Evolutionary conservation across 2,329 filamentous ascomycete genomes (phyloP).

Genomic region (Fusarium pseudoanthophilum): DNA sequence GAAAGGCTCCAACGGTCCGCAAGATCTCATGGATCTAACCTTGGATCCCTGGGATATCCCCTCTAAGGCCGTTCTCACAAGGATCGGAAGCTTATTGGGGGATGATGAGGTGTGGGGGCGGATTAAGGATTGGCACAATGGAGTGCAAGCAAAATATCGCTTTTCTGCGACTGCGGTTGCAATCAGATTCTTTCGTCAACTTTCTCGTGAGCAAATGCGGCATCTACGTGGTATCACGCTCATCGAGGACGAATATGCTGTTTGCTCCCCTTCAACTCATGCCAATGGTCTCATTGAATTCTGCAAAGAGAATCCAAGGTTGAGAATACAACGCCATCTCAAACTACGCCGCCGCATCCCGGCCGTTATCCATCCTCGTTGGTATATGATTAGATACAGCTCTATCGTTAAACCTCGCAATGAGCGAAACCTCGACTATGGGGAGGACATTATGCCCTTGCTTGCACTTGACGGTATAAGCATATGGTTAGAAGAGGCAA

Average conservation of each 20-base stretch:
- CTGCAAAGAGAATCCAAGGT: not conserved
- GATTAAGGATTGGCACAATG: fast-evolving
- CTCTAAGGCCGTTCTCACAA: not conserved
- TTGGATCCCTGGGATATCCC: slow-evolving; percentile 2
- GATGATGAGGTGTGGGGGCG: not conserved
- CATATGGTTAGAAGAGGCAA: not conserved
- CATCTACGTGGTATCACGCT: not conserved
- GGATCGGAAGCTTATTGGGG: fast-evolving
- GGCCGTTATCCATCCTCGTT: too few species aligned
- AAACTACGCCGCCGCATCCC: not conserved
- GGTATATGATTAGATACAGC: not conserved
- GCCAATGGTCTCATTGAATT: not conserved
- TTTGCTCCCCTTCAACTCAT: not conserved
- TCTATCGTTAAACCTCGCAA: not conserved
- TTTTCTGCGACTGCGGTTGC: slow-evolving; percentile 7
- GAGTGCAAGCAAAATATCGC: not conserved
- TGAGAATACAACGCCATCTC: not conserved
- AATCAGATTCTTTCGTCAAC: slow-evolving; percentile 1
- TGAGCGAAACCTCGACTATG: not conserved
- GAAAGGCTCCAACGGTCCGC: not conserved
- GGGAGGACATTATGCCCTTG: fast-evolving
- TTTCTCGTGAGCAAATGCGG: not conserved
- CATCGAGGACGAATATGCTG: not conserved
- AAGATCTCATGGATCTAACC: not conserved
- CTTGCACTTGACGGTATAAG: not conserved